Percentiles rank a stretch among this genome's conserved stretches.
phyloP scores from a whole-genome alignment of 139 green algal species.

The Coelastrella sp. region DNA sequence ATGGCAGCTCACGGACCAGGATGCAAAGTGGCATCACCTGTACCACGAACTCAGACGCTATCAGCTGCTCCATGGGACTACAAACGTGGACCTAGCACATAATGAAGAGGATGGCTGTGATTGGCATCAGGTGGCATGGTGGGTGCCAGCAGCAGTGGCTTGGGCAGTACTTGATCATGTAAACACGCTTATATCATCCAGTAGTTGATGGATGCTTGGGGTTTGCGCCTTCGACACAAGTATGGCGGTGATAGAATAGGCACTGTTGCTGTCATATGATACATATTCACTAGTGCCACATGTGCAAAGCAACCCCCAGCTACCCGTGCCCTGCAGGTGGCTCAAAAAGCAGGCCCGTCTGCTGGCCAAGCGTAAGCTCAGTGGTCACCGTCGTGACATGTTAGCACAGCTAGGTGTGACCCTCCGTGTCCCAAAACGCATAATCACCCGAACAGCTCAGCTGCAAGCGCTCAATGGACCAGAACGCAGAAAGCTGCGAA shows the following conservation, averaged over 20 bases:
- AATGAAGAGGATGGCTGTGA: constrained; percentile 5
- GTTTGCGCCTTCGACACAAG: no score
- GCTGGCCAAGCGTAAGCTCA: constrained; percentile 46
- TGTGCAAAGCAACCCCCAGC: no score
- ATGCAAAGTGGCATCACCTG: constrained; percentile 53
- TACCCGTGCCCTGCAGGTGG: constrained; percentile 27
- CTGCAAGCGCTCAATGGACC: constrained; percentile 39
- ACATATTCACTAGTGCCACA: no score
- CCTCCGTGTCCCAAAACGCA: constrained; percentile 19
- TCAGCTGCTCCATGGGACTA: constrained; percentile 46
- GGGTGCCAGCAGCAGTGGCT: not conserved
- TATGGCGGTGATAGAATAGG: no score
- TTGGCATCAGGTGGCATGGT: constrained; percentile 6
- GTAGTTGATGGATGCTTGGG: no score
- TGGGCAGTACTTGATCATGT: no score
- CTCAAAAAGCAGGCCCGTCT: constrained; percentile 33
- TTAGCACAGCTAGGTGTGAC: constrained; percentile 41
- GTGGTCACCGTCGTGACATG: constrained; percentile 23
- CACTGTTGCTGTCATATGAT: no score
- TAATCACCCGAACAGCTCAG: constrained; percentile 26
- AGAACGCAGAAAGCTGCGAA: constrained; percentile 26
- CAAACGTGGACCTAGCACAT: not conserved
- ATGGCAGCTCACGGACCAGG: constrained; percentile 45
- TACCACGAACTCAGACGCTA: constrained; percentile 52
- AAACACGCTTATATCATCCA: no score